These are phyloP conservation scores for Saturnispora serradocipensis DNA, from an alignment of 805 yeast species.

Conservation along the genomic window DNA sequence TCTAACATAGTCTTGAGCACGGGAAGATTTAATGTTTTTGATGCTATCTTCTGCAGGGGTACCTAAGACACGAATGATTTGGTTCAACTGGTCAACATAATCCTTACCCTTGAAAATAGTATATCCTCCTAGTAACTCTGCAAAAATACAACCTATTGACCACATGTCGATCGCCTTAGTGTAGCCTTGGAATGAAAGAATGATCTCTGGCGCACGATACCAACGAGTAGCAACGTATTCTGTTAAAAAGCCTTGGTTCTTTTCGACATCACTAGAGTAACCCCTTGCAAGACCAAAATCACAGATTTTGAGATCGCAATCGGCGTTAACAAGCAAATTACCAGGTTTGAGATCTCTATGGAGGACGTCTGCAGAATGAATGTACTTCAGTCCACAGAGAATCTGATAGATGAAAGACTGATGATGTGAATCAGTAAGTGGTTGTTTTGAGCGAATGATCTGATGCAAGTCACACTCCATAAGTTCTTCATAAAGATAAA, in stretches of 20 bases:
- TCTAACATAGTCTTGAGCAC: slow-evolving; percentile 89
- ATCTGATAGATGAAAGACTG: slow-evolving; percentile 90
- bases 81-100: slow-evolving; percentile 89
- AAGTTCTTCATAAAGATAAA: slow-evolving; percentile 88
- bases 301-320: slow-evolving; percentile 92
- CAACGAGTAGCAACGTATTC: slow-evolving; percentile 98
- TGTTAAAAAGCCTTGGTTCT: slow-evolving; percentile 87
- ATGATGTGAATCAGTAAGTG: slow-evolving; percentile 88
- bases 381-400: slow-evolving; percentile 85
- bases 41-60: slow-evolving; percentile 74
- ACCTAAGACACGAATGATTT: slow-evolving; percentile 81
- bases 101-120: slow-evolving; percentile 94
- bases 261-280: slow-evolving; percentile 69
- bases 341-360: slow-evolving; percentile 96
- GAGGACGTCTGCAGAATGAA: slow-evolving; percentile 91
- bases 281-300: slow-evolving; percentile 97
- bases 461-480: slow-evolving; percentile 99
- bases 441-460: slow-evolving; percentile 88
- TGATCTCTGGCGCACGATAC: slow-evolving; percentile 98
- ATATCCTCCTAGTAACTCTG: slow-evolving; percentile 83
- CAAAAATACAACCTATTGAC: slow-evolving; percentile 96
- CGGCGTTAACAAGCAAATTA: slow-evolving; percentile 85
- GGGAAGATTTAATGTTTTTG: slow-evolving; percentile 64
- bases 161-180: slow-evolving; percentile 95
- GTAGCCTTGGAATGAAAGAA: slow-evolving; percentile 88